phyloP scores from a whole-genome alignment of 345 rosid species.

The Lumnitzera littorea region DNA sequence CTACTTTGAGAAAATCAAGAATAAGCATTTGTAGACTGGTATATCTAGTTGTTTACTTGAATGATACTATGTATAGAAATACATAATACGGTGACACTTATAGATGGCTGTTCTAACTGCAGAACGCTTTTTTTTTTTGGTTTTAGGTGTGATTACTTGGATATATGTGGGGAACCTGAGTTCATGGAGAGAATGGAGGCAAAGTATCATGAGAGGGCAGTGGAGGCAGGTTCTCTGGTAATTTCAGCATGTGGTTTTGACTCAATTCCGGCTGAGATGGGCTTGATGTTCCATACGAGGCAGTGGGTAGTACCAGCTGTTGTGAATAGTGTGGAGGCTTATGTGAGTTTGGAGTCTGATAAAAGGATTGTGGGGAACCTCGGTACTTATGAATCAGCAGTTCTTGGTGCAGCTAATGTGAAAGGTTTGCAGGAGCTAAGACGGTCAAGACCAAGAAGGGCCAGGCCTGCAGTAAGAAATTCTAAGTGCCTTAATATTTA shows the following conservation, averaged over 20 bases:
- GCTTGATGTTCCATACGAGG: slow-evolving; percentile 64
- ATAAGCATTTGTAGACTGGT: too few species aligned
- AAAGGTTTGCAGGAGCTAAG: slow-evolving; percentile 54
- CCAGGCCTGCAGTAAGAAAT: slow-evolving; percentile 54
- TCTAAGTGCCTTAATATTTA: not conserved
- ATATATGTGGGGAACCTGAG: slow-evolving; percentile 90
- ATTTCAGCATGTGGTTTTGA: slow-evolving; percentile 95
- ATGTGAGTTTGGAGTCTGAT: slow-evolving; percentile 69
- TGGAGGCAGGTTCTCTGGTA: slow-evolving; percentile 60
- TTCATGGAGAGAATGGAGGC: slow-evolving; percentile 84
- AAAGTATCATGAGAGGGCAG: slow-evolving; percentile 55
- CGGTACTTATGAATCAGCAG: slow-evolving; percentile 78
- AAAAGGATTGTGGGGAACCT: slow-evolving; percentile 66
- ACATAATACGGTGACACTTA: not conserved
- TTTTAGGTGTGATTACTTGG: slow-evolving; percentile 65
- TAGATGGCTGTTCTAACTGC: not conserved
- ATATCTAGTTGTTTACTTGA: too few species aligned
- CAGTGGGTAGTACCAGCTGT: slow-evolving; percentile 68
- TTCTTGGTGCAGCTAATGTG: slow-evolving; percentile 64
- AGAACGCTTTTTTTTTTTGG: not conserved
- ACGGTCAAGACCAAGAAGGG: slow-evolving; percentile 64
- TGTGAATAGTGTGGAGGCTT: slow-evolving; percentile 67
- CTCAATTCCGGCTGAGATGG: slow-evolving; percentile 83
- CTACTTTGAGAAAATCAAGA: not conserved
- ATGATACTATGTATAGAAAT: too few species aligned